Evolutionary conservation across 108 stramenopile species (phyloP).

Genomic region (Skeletonema grethae): DNA sequence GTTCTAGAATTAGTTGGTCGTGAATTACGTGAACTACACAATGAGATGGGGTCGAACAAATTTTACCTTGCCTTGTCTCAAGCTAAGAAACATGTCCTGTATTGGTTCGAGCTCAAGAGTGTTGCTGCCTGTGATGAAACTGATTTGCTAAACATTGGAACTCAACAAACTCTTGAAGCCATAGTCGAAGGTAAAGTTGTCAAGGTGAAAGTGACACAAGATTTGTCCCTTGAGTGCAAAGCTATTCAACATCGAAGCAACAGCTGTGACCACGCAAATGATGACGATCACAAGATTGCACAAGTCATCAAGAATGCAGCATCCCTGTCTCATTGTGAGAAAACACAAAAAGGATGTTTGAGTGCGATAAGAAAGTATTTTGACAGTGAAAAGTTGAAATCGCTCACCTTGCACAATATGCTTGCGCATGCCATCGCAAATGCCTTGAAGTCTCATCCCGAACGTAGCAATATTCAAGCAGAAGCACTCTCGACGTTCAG

Average conservation of each 20-base stretch:
- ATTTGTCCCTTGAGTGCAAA: background rate
- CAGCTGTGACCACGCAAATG: background rate
- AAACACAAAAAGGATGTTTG: slow-evolving; percentile 11
- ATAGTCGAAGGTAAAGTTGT: slow-evolving; percentile 1
- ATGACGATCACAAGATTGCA: background rate
- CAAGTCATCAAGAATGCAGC: background rate
- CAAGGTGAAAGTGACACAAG: background rate
- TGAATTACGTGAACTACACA: background rate
- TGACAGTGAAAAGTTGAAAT: background rate
- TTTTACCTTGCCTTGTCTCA: background rate
- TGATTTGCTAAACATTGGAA: background rate
- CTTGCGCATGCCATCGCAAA: slow-evolving; percentile 11
- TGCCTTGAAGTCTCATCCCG: slow-evolving; percentile 20
- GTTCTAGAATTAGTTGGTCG: background rate
- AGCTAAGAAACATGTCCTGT: background rate
- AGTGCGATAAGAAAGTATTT: slow-evolving; percentile 17
- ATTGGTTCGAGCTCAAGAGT: background rate
- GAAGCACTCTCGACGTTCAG: slow-evolving; percentile 27
- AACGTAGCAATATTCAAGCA: slow-evolving; percentile 11
- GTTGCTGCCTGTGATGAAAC: background rate
- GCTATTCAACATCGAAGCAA: background rate
- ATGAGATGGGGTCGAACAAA: background rate
- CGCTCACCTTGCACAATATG: slow-evolving; percentile 5
- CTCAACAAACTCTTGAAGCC: background rate
- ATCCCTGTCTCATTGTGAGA: background rate